A percentile compares a stretch with the other conserved stretches of the same genome.
phyloP scores from a whole-genome alignment of 176 grass and related monocot species.

The Oryza meyeriana region DNA sequence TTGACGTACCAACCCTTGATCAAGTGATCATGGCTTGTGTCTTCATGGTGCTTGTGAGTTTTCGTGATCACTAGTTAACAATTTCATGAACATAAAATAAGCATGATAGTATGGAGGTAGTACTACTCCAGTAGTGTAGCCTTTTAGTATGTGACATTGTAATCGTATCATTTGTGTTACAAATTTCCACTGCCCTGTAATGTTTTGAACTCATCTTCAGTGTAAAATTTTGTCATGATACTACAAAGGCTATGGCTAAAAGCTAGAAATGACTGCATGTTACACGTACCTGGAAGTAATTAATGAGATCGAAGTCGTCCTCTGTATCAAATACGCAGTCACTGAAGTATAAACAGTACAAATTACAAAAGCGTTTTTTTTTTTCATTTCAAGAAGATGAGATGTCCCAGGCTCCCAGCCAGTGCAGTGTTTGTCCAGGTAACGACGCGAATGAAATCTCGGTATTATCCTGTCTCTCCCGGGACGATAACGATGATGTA shows the following conservation, averaged over 20 bases:
- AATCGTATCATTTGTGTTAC: not conserved
- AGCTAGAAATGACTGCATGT: too few species aligned
- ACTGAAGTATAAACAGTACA: not conserved
- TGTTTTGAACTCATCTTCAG: not conserved
- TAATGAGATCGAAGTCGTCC: not conserved
- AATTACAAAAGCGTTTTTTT: not conserved
- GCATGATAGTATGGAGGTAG: not conserved
- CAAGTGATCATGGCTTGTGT: not conserved
- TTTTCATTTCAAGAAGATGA: not conserved
- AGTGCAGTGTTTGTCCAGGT: not conserved
- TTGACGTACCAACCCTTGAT: slow-evolving; percentile 24
- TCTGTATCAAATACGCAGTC: not conserved
- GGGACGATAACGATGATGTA: not conserved
- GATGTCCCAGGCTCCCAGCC: not conserved
- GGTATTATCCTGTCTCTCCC: not conserved
- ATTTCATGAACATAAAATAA: not conserved
- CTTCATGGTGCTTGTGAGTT: not conserved
- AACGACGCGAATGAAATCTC: not conserved
- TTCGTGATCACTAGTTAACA: not conserved
- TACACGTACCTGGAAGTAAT: too few species aligned
- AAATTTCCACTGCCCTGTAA: too few species aligned
- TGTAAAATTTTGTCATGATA: not conserved
- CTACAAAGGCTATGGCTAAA: not conserved
- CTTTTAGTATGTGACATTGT: not conserved
- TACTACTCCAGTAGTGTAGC: not conserved